Evolutionary conservation across 495 filamentous ascomycete genomes (phyloP).

Genomic region (Annulohypoxylon maeteangense): DNA sequence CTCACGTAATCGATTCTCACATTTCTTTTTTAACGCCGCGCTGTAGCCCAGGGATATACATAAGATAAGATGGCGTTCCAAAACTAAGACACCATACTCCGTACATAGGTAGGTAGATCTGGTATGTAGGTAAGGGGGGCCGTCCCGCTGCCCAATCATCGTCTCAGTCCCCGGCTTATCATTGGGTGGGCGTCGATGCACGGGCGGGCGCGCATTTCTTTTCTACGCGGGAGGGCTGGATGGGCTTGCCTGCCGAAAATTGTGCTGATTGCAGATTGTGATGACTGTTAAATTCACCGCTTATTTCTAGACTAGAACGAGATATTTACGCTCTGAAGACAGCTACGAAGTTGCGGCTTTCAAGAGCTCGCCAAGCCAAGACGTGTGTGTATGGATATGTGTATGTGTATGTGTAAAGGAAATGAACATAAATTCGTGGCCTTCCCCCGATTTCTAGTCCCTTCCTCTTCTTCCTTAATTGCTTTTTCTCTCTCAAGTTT

Average conservation of each 20-base stretch:
- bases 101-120: not conserved
- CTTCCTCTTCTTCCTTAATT: not conserved
- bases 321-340: not conserved
- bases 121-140: conserved; percentile 16
- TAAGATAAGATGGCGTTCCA: conserved; percentile 9
- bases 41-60: not conserved
- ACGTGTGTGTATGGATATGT: too few relatives aligned
- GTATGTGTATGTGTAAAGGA: not conserved
- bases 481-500: not conserved
- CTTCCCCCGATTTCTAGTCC: not conserved
- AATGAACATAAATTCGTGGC: conserved; percentile 15
- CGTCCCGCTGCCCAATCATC: conserved; percentile 17
- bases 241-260: not conserved
- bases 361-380: not conserved
- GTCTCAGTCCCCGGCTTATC: conserved; percentile 1
- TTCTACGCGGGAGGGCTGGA: not conserved
- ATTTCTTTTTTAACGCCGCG: too few relatives aligned
- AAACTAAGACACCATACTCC: too few relatives aligned
- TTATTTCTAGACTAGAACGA: conserved; percentile 1
- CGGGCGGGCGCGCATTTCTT: not conserved
- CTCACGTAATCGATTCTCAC: not conserved
- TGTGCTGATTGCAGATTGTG: conserved; percentile 10
- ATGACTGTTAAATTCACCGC: conserved; percentile 26
- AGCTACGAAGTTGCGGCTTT: conserved; percentile 17
- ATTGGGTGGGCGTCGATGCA: conserved; percentile 17